Conservation (phyloP, 805 yeast genomes). For the Ogataea ganodermae region DNA sequence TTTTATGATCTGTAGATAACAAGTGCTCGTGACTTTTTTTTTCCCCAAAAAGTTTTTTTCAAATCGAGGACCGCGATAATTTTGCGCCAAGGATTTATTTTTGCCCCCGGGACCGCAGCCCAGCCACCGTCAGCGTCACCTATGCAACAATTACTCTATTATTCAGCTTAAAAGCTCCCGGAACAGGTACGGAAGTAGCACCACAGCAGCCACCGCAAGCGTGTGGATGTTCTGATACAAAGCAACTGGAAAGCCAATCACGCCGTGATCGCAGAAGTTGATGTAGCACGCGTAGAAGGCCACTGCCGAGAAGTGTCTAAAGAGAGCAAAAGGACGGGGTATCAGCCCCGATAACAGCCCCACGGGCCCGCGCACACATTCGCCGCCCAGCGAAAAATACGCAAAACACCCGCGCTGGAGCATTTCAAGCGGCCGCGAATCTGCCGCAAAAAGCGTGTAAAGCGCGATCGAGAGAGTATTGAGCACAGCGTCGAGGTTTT, state of each 20-base stretch:
- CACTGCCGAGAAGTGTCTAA: conserved; percentile 87
- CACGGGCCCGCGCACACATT: conserved; percentile 74
- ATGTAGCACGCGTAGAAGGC: conserved; percentile 80
- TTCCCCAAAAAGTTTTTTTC: neutral
- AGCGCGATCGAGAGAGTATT: conserved; percentile 90
- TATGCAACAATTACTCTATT: neutral
- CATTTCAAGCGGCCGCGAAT: conserved; percentile 59
- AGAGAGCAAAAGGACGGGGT: conserved; percentile 72
- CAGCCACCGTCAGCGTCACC: no score
- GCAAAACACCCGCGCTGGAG: conserved; percentile 87
- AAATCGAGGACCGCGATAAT: no score
- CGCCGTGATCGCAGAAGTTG: conserved; percentile 68
- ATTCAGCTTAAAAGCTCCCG: conserved; percentile 21
- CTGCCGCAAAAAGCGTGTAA: conserved; percentile 89
- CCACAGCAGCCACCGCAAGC: conserved; percentile 69
- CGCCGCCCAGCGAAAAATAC: conserved; percentile 85
- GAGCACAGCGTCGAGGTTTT: conserved; percentile 76
- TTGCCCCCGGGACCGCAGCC: no score
- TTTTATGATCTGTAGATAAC: no score
- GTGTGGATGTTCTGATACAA: conserved; percentile 67
- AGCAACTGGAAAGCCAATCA: conserved; percentile 68
- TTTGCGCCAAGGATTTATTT: no score
- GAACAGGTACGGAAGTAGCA: conserved; percentile 75
- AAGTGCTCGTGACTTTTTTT: no score
- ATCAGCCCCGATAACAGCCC: conserved; percentile 79